Conservation (phyloP, 1,284 basidiomycete species). For the Coniferiporia sulphurascens region DNA sequence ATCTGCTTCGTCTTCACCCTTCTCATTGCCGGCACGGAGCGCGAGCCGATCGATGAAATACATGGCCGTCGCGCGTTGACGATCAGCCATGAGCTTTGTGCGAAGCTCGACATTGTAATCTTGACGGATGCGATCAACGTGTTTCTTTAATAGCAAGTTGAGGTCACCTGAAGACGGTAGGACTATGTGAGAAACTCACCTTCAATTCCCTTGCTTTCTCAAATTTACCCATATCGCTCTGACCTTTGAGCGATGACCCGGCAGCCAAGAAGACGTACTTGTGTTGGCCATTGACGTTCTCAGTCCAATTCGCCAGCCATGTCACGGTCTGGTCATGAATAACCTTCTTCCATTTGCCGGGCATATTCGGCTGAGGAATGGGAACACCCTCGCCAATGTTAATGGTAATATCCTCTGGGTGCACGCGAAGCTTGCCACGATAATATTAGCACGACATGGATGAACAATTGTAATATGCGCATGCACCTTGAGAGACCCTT, state of each 20-base stretch:
- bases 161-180: neutral
- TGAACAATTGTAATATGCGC: neutral
- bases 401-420: conserved; percentile 90
- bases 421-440: conserved; percentile 64
- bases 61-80: conserved; percentile 93
- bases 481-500: conserved; percentile 88
- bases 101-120: conserved; percentile 84
- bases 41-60: conserved; percentile 96
- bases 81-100: conserved; percentile 87
- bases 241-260: conserved; percentile 91
- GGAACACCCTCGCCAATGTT: conserved; percentile 80
- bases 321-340: conserved; percentile 93
- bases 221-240: conserved; percentile 94
- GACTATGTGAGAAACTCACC: conserved; percentile 39
- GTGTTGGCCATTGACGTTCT: conserved; percentile 88
- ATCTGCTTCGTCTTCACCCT: conserved; percentile 96
- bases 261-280: conserved; percentile 97
- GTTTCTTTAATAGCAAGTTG: conserved; percentile 55
- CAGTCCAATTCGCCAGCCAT: conserved; percentile 97
- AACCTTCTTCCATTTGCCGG: conserved; percentile 82
- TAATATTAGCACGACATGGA: conserved; percentile 11
- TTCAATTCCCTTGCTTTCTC: conserved; percentile 95
- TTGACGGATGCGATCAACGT: conserved; percentile 84
- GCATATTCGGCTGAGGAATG: conserved; percentile 80
- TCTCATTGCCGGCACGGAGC: conserved; percentile 96